Evolutionary conservation across 2,329 filamentous ascomycete species (phyloP), one percentile per base, ranked within the genome.

Genomic region (Fusarium heterosporum): DNA sequence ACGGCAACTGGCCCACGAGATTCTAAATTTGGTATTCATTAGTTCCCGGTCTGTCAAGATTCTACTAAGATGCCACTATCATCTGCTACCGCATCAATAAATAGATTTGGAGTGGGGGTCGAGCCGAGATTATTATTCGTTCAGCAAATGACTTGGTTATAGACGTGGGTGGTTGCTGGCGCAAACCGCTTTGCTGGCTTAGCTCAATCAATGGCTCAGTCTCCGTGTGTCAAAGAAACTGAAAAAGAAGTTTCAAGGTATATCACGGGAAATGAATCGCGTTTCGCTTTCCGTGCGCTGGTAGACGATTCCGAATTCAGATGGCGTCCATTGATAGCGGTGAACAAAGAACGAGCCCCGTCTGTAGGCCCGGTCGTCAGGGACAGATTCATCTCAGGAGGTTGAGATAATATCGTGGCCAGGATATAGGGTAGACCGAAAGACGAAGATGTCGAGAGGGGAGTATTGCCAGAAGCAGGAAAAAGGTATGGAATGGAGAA

Each of bases 31-130:
- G 48, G 22, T 22, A 22, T 22, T 22, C 22, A 22, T 36, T 40
- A 22, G 40, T 32, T 32, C 34, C 54, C 48, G 46, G 38, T 22
- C 62, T 40, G 25, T 22, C 62, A 42, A 22, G 43, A n/a, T 36
- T 36, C 54, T 57, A 51, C 55, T 41, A 43, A 61, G 55, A 57
- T 66, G 60, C 53, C 30, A 54, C 60, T 61, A 61, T 66, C 64
- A 68, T 61, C 55, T 36, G 51, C 51, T 36, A 48, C 51, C 48
- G 47, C 50, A 32, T 49, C 51, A 52, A 51, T 57, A 57, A 68
- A 66, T 61, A 66, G 36, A 65, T 61, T 41, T 22, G 26, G 47
- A 28, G 40, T 53, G 46, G 55, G 36, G 51, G 28, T 53, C 22
- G 28, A 48, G 50, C 54, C 51, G 61, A 66, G 34, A 28, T 52